Conservation (phyloP, 495 filamentous ascomycete species). For the Neurospora terricola region DNA sequence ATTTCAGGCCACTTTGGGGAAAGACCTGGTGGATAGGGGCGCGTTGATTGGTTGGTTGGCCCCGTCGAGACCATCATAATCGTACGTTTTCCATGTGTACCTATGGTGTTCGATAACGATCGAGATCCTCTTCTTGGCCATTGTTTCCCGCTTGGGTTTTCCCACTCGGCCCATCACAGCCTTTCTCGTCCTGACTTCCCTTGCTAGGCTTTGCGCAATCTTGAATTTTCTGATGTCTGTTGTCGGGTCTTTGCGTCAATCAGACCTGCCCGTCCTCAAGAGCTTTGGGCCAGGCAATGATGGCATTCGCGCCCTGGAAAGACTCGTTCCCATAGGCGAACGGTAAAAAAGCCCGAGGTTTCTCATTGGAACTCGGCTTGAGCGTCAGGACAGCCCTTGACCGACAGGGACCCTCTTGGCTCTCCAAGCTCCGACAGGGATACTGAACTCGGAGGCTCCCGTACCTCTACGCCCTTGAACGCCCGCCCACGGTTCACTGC, state of each 20-base stretch:
- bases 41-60: slow-evolving; percentile 15
- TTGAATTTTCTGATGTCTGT: not conserved
- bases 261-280: not conserved
- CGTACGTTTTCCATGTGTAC: slow-evolving; percentile 27
- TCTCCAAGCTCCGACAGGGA: not conserved
- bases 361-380: not conserved
- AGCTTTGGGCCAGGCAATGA: not conserved
- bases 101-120: slow-evolving; percentile 23
- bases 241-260: not conserved
- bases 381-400: not conserved
- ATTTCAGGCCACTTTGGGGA: slow-evolving; percentile 5
- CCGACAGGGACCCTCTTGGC: not conserved
- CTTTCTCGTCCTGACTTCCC: not conserved
- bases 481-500: not conserved
- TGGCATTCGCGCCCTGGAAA: not conserved
- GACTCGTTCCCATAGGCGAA: not conserved
- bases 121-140: slow-evolving; percentile 18
- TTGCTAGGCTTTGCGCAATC: not conserved
- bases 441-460: not conserved
- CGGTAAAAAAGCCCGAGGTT: not conserved
- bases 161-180: slow-evolving; percentile 1
- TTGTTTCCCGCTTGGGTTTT: slow-evolving; percentile 2
- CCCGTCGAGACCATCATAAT: slow-evolving; percentile 13
- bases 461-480: not conserved
- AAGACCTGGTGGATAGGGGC: slow-evolving; percentile 4